These are phyloP conservation scores for Saprolegnia diclina DNA, from an alignment of 352 stramenopile genomes.

Conservation along the genomic window DNA sequence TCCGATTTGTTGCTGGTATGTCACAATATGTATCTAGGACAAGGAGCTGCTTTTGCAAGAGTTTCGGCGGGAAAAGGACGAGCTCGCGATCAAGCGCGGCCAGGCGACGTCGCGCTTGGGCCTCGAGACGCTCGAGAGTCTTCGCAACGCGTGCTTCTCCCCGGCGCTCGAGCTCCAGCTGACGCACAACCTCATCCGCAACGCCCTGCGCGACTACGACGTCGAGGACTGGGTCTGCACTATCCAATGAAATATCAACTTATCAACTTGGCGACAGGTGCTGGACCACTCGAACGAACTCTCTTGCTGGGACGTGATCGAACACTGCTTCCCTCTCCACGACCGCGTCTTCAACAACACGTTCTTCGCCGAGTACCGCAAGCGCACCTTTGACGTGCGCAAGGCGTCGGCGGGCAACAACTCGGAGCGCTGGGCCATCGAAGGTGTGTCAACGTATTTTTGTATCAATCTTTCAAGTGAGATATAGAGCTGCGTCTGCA, in stretches of 20 bases:
- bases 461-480: background rate
- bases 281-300: constrained; percentile 80
- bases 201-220: constrained; percentile 81
- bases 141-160: constrained; percentile 79
- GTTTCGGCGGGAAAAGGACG: constrained; percentile 84
- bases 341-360: constrained; percentile 82
- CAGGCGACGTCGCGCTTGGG: constrained; percentile 58
- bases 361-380: constrained; percentile 83
- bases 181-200: constrained; percentile 87
- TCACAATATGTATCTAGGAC: constrained; percentile 35
- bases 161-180: constrained; percentile 77
- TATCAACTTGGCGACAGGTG: constrained; percentile 24
- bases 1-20: too few relatives aligned
- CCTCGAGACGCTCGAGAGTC: constrained; percentile 69
- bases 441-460: constrained; percentile 31
- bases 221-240: constrained; percentile 69
- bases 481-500: constrained; percentile 63
- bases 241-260: background rate
- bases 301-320: constrained; percentile 65
- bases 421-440: constrained; percentile 77
- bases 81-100: constrained; percentile 73
- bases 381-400: constrained; percentile 68
- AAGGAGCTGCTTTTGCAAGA: constrained; percentile 73
- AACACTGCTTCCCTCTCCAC: constrained; percentile 79
- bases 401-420: constrained; percentile 61